phyloP scores from a whole-genome alignment of 768 basidiomycete species.

The Tricholoma matsutake region DNA sequence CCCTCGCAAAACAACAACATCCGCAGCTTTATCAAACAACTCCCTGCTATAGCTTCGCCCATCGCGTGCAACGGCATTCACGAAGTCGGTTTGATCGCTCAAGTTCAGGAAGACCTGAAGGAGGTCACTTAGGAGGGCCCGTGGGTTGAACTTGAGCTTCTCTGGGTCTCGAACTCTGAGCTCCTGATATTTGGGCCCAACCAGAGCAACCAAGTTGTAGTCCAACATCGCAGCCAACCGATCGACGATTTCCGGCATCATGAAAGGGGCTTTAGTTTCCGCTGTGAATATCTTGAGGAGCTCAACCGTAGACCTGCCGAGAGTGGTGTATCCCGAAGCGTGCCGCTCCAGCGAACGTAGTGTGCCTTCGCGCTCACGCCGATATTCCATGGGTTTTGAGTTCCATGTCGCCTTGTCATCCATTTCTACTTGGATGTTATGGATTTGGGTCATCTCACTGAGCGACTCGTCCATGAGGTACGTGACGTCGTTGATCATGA shows the following conservation, averaged over 20 bases:
- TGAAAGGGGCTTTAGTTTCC: slow-evolving; percentile 88
- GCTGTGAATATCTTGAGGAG: slow-evolving; percentile 90
- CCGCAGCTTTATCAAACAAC: slow-evolving; percentile 77
- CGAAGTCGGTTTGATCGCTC: slow-evolving; percentile 74
- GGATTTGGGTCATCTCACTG: slow-evolving; percentile 83
- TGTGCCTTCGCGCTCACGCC: slow-evolving; percentile 78
- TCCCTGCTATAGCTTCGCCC: slow-evolving; percentile 87
- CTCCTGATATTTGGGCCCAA: slow-evolving; percentile 85
- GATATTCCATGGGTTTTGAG: slow-evolving; percentile 60
- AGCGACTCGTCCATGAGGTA: slow-evolving; percentile 97
- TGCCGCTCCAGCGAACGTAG: slow-evolving; percentile 80
- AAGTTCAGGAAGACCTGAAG: slow-evolving; percentile 90
- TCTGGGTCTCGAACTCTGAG: slow-evolving; percentile 83
- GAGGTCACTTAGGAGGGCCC: slow-evolving; percentile 77
- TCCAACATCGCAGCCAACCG: slow-evolving; percentile 95
- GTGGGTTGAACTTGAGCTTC: slow-evolving; percentile 88
- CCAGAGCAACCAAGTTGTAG: slow-evolving; percentile 87
- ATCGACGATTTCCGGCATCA: slow-evolving; percentile 95
- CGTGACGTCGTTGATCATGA: slow-evolving; percentile 99
- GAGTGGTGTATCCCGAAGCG: slow-evolving; percentile 81
- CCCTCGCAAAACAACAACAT: slow-evolving; percentile 54
- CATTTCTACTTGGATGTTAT: slow-evolving; percentile 84
- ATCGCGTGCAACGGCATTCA: slow-evolving; percentile 86
- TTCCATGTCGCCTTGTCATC: slow-evolving; percentile 70
- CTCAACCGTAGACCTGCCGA: slow-evolving; percentile 87